Percentiles rank a stretch among this genome's conserved stretches.
Conservation (phyloP, 257 asterid genomes). For the Nicotiana obtusifolia region DNA sequence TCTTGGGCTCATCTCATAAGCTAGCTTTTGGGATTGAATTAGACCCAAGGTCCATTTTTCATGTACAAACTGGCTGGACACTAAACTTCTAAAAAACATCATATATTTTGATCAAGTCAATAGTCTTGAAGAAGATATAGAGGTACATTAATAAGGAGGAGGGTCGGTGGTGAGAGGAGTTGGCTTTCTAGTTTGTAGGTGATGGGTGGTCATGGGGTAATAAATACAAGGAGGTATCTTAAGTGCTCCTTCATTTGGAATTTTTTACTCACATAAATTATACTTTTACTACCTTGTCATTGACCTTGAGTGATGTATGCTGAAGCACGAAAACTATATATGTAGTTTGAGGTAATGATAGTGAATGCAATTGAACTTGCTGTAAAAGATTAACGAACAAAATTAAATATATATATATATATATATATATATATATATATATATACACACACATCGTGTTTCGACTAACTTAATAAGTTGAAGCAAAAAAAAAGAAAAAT, state of each 20-base stretch:
- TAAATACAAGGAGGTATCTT: constrained; percentile 18
- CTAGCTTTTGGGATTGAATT: too few relatives aligned
- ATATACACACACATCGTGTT: too few relatives aligned
- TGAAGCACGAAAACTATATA: neutral
- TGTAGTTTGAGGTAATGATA: neutral
- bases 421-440: too few relatives aligned
- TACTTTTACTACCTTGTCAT: neutral
- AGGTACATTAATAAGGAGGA: neutral
- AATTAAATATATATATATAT: too few relatives aligned
- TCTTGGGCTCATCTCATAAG: too few relatives aligned
- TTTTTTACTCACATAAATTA: neutral
- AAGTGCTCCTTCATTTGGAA: constrained; percentile 13
- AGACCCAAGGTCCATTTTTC: too few relatives aligned
- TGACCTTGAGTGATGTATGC: neutral
- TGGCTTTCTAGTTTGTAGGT: constrained; percentile 19
- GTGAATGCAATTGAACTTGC: neutral
- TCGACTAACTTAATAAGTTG: neutral
- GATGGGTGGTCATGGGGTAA: constrained; percentile 35
- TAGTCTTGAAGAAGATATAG: neutral
- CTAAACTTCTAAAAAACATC: neutral
- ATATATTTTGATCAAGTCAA: neutral
- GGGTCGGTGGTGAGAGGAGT: constrained; percentile 17
- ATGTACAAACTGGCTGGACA: too few relatives aligned
- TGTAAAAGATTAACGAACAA: too few relatives aligned
- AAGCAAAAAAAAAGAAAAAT: neutral